Percentiles rank a stretch among this genome's conserved stretches.
Evolutionary conservation across 1,284 basidiomycete species (phyloP).

Genomic region (Vanrija sp.): DNA sequence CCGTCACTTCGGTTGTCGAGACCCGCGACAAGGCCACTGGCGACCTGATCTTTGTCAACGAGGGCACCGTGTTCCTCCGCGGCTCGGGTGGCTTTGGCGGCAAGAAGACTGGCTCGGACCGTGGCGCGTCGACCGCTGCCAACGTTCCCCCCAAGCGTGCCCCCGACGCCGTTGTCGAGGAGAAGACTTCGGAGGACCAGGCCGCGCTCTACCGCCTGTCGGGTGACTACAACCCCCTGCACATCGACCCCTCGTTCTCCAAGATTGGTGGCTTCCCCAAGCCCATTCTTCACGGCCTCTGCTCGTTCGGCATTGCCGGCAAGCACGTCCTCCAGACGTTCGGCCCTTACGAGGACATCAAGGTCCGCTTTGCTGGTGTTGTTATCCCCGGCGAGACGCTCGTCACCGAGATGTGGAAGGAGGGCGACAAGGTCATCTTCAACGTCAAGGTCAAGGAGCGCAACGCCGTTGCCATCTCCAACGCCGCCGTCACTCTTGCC

Average conservation of each 20-base stretch:
- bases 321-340: constrained; percentile 88
- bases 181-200: constrained; percentile 75
- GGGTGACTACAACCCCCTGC: constrained; percentile 87
- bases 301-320: constrained; percentile 89
- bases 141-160: constrained; percentile 78
- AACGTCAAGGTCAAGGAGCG: constrained; percentile 56
- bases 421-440: constrained; percentile 87
- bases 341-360: constrained; percentile 87
- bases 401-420: constrained; percentile 96
- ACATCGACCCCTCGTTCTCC: constrained; percentile 91
- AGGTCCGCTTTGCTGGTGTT: constrained; percentile 68
- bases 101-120: constrained; percentile 75
- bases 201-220: constrained; percentile 86
- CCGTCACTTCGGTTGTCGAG: constrained; percentile 72
- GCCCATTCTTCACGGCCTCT: constrained; percentile 75
- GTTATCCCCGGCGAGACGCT: constrained; percentile 95
- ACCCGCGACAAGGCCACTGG: constrained; percentile 76
- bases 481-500: constrained; percentile 54
- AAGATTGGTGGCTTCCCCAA: constrained; percentile 90
- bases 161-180: constrained; percentile 80
- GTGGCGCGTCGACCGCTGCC: constrained; percentile 79
- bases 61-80: constrained; percentile 87
- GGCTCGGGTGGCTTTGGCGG: constrained; percentile 95
- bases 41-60: constrained; percentile 84
- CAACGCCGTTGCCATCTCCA: constrained; percentile 51